Percentiles rank a stretch among this genome's conserved stretches.
These are phyloP conservation scores for Odonthalia washingtoniensis DNA, from an alignment of 31 red algal species.

Conservation along the genomic window DNA sequence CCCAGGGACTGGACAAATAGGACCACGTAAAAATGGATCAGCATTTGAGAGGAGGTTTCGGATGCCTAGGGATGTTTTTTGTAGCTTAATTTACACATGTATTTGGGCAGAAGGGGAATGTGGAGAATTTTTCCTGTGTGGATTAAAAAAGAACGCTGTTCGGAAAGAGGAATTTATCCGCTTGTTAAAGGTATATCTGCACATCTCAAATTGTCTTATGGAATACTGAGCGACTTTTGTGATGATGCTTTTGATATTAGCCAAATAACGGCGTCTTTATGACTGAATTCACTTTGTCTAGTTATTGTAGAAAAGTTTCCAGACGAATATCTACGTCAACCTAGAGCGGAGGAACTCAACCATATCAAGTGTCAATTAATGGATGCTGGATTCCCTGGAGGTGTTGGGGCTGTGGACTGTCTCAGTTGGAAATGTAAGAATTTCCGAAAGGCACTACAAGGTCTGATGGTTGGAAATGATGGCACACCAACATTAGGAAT, in stretches of 20 bases:
- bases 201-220: conserved; percentile 14
- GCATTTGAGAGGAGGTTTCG: no score
- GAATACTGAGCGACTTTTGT: background rate
- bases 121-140: no score
- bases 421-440: conserved; percentile 16
- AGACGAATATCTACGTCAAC: background rate
- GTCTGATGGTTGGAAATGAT: conserved; percentile 35
- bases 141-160: no score
- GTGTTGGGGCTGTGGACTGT: conserved; percentile 23
- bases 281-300: no score
- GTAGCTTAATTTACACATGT: no score
- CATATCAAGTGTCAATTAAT: conserved; percentile 9
- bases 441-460: conserved; percentile 13
- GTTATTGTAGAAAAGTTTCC: no score
- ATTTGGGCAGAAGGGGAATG: no score
- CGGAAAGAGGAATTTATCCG: no score
- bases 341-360: background rate
- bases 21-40: no score
- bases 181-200: no score
- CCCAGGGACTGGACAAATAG: no score
- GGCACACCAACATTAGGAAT: background rate
- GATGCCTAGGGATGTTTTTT: no score
- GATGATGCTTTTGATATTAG: background rate
- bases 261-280: conserved; percentile 1
- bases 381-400: conserved; percentile 26